Evolutionary conservation across 225 moss, liverwort and hornwort genomes (phyloP).

Genomic region (Asterella californica): DNA sequence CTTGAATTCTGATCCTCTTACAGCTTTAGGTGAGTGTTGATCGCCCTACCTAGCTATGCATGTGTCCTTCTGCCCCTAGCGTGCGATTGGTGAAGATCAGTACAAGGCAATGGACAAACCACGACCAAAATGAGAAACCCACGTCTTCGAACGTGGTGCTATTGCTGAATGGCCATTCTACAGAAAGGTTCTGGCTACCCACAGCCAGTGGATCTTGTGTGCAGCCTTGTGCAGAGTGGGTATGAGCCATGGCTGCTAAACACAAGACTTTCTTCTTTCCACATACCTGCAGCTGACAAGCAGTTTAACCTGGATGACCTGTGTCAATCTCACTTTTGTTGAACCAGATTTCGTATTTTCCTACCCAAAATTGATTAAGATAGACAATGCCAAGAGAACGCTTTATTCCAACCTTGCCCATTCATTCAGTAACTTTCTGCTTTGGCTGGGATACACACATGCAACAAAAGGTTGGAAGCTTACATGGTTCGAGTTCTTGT

Average conservation of each 20-base stretch:
- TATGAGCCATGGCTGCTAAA: conserved; percentile 32
- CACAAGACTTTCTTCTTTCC: conserved; percentile 18
- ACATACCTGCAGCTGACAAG: neutral
- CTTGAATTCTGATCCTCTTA: too few species aligned
- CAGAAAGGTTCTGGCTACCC: conserved; percentile 27
- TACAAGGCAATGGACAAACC: conserved; percentile 15
- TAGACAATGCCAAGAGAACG: too few species aligned
- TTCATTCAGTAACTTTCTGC: too few species aligned
- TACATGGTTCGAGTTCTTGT: too few species aligned
- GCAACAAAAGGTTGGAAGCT: too few species aligned
- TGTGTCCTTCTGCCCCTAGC: too few species aligned
- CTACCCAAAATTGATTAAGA: too few species aligned
- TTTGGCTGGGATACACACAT: too few species aligned
- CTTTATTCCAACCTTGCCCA: too few species aligned
- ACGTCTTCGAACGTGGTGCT: conserved; percentile 22
- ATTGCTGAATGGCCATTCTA: conserved; percentile 30
- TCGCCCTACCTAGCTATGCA: too few species aligned
- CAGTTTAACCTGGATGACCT: conserved; percentile 24
- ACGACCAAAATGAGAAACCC: neutral
- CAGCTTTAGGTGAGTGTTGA: too few species aligned
- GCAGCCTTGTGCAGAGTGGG: conserved; percentile 9
- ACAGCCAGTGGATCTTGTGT: conserved; percentile 27
- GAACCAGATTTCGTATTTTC: neutral
- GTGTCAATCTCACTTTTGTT: neutral
- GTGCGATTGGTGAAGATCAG: conserved; percentile 13